These are phyloP conservation scores for Hapsidospora chrysogenum DNA, from an alignment of 495 filamentous ascomycete species.

Conservation along the genomic window DNA sequence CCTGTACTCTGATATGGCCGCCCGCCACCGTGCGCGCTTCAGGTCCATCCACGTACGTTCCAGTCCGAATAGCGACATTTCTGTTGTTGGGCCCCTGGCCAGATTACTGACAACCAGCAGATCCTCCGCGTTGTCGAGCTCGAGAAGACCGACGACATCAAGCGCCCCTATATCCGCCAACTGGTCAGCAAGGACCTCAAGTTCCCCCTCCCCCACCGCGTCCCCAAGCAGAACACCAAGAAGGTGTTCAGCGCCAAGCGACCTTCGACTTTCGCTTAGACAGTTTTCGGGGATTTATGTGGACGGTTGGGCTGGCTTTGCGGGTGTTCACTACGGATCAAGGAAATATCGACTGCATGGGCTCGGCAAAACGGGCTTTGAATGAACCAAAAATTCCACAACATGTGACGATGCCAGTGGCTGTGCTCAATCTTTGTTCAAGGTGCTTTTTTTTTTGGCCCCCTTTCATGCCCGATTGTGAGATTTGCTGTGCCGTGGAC, in stretches of 20 bases:
- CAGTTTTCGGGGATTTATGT: slow-evolving; percentile 20
- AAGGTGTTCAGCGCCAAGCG: slow-evolving; percentile 83
- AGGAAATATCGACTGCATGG: slow-evolving; percentile 30
- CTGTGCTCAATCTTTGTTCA: too few relatives aligned
- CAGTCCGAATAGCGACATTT: not conserved
- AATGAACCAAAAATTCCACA: slow-evolving; percentile 14
- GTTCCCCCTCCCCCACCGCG: slow-evolving; percentile 96
- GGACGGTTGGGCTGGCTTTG: slow-evolving; percentile 32
- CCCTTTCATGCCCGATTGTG: too few relatives aligned
- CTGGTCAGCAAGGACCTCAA: slow-evolving; percentile 85
- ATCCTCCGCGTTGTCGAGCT: slow-evolving; percentile 97
- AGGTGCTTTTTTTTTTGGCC: too few relatives aligned
- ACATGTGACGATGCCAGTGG: too few relatives aligned
- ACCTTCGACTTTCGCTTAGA: slow-evolving; percentile 69
- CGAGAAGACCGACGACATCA: slow-evolving; percentile 80
- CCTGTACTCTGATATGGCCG: slow-evolving; percentile 98
- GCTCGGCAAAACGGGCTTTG: slow-evolving; percentile 21
- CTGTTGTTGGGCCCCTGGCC: too few relatives aligned
- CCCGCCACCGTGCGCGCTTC: slow-evolving; percentile 93
- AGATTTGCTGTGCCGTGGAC: too few relatives aligned
- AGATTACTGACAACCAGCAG: slow-evolving; percentile 36
- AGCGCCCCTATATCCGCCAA: slow-evolving; percentile 97
- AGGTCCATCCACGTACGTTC: slow-evolving; percentile 89
- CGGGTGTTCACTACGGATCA: slow-evolving; percentile 36
- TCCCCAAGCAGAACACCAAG: slow-evolving; percentile 58